Conservation (phyloP, 2,329 filamentous ascomycete genomes). For the Seiridium unicorne region DNA sequence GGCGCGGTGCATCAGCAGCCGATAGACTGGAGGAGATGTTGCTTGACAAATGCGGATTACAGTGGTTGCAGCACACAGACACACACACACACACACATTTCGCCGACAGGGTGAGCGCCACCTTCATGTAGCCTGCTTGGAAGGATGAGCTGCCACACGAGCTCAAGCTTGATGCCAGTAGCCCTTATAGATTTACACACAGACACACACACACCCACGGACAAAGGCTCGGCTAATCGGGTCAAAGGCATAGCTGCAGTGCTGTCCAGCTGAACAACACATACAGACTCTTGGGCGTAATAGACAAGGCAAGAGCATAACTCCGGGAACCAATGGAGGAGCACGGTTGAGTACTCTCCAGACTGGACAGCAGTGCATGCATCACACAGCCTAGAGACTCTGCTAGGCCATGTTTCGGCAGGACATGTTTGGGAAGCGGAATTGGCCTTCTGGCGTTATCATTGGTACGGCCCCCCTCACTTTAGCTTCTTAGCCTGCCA, state of each 20-base stretch:
- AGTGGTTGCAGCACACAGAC: background rate
- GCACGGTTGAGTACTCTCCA: background rate
- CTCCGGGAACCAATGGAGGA: background rate
- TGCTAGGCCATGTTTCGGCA: background rate
- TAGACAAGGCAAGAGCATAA: no score
- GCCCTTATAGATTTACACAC: no score
- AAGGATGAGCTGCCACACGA: background rate
- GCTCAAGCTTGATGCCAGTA: background rate
- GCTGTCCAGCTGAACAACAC: background rate
- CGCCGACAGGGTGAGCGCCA: no score
- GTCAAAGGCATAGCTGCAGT: background rate
- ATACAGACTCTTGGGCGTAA: background rate
- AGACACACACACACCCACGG: background rate
- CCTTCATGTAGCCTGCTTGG: no score
- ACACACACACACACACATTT: background rate
- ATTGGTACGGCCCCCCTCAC: conserved; percentile 2
- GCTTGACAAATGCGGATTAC: background rate
- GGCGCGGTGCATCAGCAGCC: background rate
- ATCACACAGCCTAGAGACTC: background rate
- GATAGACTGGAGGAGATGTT: background rate
- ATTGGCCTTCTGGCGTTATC: background rate
- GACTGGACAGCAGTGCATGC: no score
- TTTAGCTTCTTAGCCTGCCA: background rate
- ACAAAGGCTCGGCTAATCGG: background rate
- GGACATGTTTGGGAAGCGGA: background rate